Evolutionary conservation across 2,329 filamentous ascomycete species (phyloP), one percentile per base, ranked within the genome.

Genomic region (Ceratocystis ficicola): DNA sequence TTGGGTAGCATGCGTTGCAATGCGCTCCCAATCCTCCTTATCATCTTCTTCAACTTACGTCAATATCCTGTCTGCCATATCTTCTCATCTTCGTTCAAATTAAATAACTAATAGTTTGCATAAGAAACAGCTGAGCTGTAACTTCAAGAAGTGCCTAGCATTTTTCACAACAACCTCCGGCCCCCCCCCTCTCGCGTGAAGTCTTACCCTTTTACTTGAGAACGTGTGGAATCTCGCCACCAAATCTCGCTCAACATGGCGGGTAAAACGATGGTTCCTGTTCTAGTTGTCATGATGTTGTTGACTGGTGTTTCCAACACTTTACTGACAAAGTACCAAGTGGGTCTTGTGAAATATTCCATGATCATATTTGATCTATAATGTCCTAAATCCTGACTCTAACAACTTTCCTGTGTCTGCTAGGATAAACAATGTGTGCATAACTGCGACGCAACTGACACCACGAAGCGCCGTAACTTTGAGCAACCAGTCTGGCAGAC

Each of bases 401-500:
- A 48, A 17, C 28, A 22, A 15, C 46, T 7, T 22, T 17, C 15
- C 46, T 44, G 32, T 22, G 20, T n/a, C 36, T 12, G 30, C 20
- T 63, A 91, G 89, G 94, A 99, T 75, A 95, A 96, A 80, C 90
- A 96, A 86, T 99, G 94, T 77, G 89, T 97, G 50, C 83, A 88
- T 70, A 85, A 97, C 78, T 99, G 94, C 79, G 85, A 90, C 71
- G 81, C 84, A 68, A 79, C 83, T 25, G 78, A 90, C 71, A 83
- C 84, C 8, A 81, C 80, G 67, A 83, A 87, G 70, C 87, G 84
- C 64, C 78, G 83, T 69, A 82, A 83, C 71, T 97, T 99, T 76
- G 90, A 96, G 75, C 93, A 97, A 74, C 94, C 94, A 20, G 92
- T 99, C 64, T 85, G 97, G 65, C 94, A 99, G 75, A 97, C 94